Evolutionary conservation across 1,284 basidiomycete species (phyloP), one percentile per base, ranked within the genome.

Genomic region (Irpex rosettiformis): DNA sequence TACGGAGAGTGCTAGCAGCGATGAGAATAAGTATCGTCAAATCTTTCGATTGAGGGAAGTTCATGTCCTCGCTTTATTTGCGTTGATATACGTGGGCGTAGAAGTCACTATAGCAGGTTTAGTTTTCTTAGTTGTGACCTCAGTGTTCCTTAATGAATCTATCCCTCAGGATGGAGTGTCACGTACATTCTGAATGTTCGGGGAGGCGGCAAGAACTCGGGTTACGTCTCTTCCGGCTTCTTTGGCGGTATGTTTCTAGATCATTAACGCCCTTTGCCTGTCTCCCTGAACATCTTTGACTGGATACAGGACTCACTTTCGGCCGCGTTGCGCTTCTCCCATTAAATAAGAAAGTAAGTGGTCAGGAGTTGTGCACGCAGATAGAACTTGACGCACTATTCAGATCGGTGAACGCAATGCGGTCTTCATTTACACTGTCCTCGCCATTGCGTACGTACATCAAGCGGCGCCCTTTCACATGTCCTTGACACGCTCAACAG

Each of bases 211-310:
- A 66, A 76, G 0, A 78, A 75, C 0, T 74, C 79, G 33, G 80
- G 80, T 11, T 82, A 81, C 64, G 77, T 81, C 62, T 78, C 79
- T 3, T 72, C 78, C 1, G 80, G 81, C 24, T 82, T 82, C 67
- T 82, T 77, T 60, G 78, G 75, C 54, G 80, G 80, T 80, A 59
- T 47, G 66, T 42, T 2, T 52, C n/a, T n/a, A n/a, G n/a, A n/a
- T n/a, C n/a, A n/a, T n/a, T n/a, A n/a, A n/a, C n/a, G n/a, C n/a
- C n/a, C n/a, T n/a, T n/a, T n/a, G n/a, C n/a, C n/a, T n/a, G n/a
- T n/a, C n/a, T n/a, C n/a, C n/a, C n/a, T n/a, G n/a, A n/a, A n/a
- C n/a, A n/a, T n/a, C n/a, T n/a, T n/a, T n/a, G n/a, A n/a, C n/a
- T n/a, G n/a, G n/a, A n/a, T n/a, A 16, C 33, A 74, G 78, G 80